Evolutionary conservation across 192 early-diverging fungal species (phyloP), one percentile per base, ranked within the genome.

Genomic region (Coemansia sp.): DNA sequence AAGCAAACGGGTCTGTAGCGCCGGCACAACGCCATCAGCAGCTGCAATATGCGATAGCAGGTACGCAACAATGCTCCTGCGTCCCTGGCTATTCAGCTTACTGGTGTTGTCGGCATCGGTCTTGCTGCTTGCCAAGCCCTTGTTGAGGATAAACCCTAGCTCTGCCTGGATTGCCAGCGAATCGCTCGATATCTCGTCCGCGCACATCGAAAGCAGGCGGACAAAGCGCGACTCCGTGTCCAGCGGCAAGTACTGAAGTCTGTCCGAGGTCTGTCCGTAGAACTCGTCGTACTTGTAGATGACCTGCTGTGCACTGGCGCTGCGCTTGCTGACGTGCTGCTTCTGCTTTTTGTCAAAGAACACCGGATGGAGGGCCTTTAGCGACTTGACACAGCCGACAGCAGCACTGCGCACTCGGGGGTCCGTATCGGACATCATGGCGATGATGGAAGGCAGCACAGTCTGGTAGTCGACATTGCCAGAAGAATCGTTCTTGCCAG

Each of bases 381-480:
- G 72, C 17, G 79, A 65, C 47, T 84, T 61, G 19, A 94, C 54
- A 61, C 91, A 92, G 2, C 63, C 50, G 14, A 88, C 61, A 6
- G 90, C 90, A 4, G 82, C 70, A 4, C 77, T 69, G 31, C 94
- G 91, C 37, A 94, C 81, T 13, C 69, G 64, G 37, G 67, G 66
- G 48, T 83, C 62, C 7, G 62, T 60, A 67, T 89, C 83, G 11
- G 61, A 67, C 25, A 97, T 75, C 20, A 84, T 79, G 20, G 91
- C 80, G 19, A 97, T 61, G 20, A 97, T 61, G 0, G 84, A 69
- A 8, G 95, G 94, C 0, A 88, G 76, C 17, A 89, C 59, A 15
- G 85, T 70, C 66, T 91, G 89, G 68, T 85, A 89, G 52, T 91
- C 89, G 29, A 63, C 44, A 7, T n/a, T 20, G 7, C 67, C 61